Conservation (phyloP, 768 basidiomycete species). For the Hericium erinaceus region DNA sequence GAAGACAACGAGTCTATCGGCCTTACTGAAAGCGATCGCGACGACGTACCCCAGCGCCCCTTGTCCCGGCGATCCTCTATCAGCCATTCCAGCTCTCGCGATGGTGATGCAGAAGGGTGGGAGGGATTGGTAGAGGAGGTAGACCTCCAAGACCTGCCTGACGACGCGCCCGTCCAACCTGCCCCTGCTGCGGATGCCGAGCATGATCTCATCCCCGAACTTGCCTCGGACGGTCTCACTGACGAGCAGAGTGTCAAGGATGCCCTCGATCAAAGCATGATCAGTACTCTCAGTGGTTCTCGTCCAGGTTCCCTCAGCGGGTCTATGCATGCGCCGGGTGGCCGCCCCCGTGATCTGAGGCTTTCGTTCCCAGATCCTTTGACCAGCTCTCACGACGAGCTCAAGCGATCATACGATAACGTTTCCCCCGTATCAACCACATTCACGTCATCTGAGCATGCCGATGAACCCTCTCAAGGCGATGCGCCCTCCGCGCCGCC, state of each 20-base stretch:
- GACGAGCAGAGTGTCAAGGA: conserved; percentile 67
- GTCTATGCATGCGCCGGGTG: conserved; percentile 33
- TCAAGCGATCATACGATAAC: conserved; percentile 49
- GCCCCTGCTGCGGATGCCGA: conserved; percentile 7
- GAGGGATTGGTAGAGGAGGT: conserved; percentile 65
- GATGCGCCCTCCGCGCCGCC: not conserved
- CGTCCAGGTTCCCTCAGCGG: conserved; percentile 51
- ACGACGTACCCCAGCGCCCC: conserved; percentile 39
- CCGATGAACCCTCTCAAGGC: conserved; percentile 14
- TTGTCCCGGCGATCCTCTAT: conserved; percentile 61
- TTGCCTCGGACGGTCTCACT: conserved; percentile 17
- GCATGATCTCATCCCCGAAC: not conserved
- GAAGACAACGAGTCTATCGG: conserved; percentile 64
- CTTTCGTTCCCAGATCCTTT: conserved; percentile 81
- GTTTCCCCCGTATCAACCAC: conserved; percentile 32
- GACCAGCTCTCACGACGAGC: conserved; percentile 57
- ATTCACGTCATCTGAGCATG: conserved; percentile 9
- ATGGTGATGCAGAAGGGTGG: conserved; percentile 68
- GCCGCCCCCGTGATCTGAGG: conserved; percentile 63
- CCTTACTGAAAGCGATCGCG: conserved; percentile 54
- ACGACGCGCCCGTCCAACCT: conserved; percentile 16
- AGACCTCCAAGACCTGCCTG: conserved; percentile 34
- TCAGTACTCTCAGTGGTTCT: conserved; percentile 69
- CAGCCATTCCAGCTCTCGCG: conserved; percentile 60
- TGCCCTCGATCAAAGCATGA: conserved; percentile 74